Evolutionary conservation across 352 stramenopile genomes (phyloP), one percentile per base, ranked within the genome.

Genomic region (Pythium volutum): DNA sequence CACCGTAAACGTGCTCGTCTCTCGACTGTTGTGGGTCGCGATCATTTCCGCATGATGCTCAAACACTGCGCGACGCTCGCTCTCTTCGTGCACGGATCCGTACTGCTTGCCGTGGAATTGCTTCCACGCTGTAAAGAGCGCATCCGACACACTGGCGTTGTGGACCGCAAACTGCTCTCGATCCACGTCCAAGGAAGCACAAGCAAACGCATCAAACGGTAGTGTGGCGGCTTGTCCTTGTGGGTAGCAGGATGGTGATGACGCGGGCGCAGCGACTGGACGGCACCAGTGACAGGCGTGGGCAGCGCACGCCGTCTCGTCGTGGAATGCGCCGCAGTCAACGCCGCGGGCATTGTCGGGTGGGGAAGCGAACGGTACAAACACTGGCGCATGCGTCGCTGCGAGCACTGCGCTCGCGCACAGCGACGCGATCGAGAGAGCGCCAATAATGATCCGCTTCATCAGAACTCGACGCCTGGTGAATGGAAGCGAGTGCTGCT

Each of bases 101-200:
- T 92, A 92, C 25, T 42, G 48, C 55, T 84, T 89, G 55, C 54
- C 52, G 51, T 85, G 66, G 12, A 45, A 25, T 6, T 12, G 20
- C 62, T 85, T 79, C 83, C 83, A 93, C 25, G 69, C 49, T 3
- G 55, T 29, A 52, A 89, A 93, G 5, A 91, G 81, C 38, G 29
- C 54, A 15, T 49, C 58, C n/a, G 48, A 16, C 14, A 29, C 48
- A 38, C 20, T 48, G n/a, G 42, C 42, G n/a, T 48, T 48, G 22
- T n/a, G 42, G 22, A 48, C 8, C 22, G n/a, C 42, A 48, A 48
- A 48, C 2, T 25, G 20, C n/a, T 48, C 42, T 18, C 18, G 36
- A 18, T 43, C 36, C 36, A 43, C 36, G 3, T 7, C n/a, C n/a
- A n/a, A n/a, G n/a, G n/a, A n/a, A n/a, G n/a, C n/a, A n/a, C n/a